phyloP scores from a whole-genome alignment of 179 eudicot genomes.

The Vitellaria paradoxa region DNA sequence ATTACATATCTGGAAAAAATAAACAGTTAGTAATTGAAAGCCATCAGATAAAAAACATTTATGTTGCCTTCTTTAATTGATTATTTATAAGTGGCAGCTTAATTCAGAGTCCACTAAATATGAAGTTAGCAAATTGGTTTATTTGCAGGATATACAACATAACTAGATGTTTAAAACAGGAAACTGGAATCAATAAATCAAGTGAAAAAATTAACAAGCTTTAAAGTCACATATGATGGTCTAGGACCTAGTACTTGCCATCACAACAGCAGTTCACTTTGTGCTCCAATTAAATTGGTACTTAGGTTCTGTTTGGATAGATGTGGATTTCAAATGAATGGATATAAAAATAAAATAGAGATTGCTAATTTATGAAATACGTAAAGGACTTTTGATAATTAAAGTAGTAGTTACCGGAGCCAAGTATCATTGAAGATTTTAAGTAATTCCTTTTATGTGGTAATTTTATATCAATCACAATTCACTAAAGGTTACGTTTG shows the following conservation, averaged over 20 bases:
- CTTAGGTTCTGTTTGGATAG: no score
- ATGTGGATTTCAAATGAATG: background rate
- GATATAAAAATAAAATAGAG: no score
- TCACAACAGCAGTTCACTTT: background rate
- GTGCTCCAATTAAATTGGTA: background rate
- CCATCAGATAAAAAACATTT: background rate
- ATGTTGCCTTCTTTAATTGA: background rate
- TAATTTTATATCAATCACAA: no score
- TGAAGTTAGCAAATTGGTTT: background rate
- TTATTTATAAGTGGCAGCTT: background rate
- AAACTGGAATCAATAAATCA: background rate
- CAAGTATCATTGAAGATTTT: no score
- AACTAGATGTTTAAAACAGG: background rate
- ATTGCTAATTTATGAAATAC: no score
- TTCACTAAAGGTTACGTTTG: no score
- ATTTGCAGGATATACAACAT: background rate
- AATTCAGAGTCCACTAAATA: background rate
- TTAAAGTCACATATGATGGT: background rate
- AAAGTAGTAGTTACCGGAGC: no score
- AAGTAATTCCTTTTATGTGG: no score
- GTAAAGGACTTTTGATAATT: no score
- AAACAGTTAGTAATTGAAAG: background rate
- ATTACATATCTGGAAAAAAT: conserved; percentile 6
- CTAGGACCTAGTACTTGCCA: background rate
- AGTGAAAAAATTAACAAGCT: background rate